phyloP scores from a whole-genome alignment of 225 moss, liverwort and hornwort genomes.

The Pleurozium schreberi region DNA sequence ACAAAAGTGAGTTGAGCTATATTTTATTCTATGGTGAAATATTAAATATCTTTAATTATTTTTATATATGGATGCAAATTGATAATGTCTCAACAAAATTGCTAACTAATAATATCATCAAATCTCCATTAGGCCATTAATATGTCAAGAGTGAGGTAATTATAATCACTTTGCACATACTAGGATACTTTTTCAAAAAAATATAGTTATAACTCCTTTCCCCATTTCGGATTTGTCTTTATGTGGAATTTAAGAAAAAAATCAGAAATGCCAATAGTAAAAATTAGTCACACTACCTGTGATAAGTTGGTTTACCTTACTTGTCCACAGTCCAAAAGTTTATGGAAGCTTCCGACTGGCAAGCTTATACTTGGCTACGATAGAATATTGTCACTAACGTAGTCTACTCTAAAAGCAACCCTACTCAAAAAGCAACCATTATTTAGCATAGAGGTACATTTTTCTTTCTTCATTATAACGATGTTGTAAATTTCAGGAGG shows the following conservation, averaged over 20 bases:
- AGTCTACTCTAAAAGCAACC: background rate
- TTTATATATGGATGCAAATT: background rate
- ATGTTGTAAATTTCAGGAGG: background rate
- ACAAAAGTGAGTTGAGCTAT: background rate
- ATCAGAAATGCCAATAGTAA: background rate
- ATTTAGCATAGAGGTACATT: background rate
- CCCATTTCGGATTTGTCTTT: background rate
- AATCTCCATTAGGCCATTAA: background rate
- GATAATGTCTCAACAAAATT: background rate
- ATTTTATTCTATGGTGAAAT: background rate
- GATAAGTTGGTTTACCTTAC: rapidly evolving
- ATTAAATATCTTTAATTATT: background rate
- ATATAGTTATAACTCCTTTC: background rate
- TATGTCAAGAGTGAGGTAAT: background rate
- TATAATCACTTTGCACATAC: background rate
- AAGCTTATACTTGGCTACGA: background rate
- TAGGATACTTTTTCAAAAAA: background rate
- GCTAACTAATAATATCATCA: background rate
- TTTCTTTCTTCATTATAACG: background rate
- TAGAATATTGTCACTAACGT: background rate
- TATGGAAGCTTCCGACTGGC: background rate
- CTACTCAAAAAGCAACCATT: background rate
- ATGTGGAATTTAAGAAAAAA: no score
- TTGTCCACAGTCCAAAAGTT: background rate
- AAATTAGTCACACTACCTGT: rapidly evolving